These are phyloP conservation scores for Paecilomyces variotii DNA, from an alignment of 2,329 filamentous ascomycete species.

Conservation along the genomic window DNA sequence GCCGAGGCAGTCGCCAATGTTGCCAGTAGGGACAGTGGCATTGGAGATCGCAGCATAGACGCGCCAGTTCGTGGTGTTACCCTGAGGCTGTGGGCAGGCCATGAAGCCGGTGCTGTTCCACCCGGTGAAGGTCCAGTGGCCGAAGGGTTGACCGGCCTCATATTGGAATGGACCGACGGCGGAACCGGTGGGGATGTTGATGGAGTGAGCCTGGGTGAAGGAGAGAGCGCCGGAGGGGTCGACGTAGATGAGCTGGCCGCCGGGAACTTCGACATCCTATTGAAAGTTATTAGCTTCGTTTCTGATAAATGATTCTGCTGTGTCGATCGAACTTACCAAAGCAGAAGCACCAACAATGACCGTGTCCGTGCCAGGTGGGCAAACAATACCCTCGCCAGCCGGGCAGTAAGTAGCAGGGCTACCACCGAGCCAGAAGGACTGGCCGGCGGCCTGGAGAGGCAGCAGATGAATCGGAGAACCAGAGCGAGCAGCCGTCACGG, in stretches of 20 bases:
- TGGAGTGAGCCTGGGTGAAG: constrained; percentile 51
- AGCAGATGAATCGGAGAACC: constrained; percentile 36
- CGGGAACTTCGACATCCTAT: constrained; percentile 49
- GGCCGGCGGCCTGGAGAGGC: constrained; percentile 40
- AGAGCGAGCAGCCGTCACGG: neutral
- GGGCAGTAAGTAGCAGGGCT: constrained; percentile 45
- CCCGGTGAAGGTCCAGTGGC: constrained; percentile 24
- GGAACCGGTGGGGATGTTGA: constrained; percentile 44
- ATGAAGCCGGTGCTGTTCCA: constrained; percentile 34
- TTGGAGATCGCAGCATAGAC: constrained; percentile 35
- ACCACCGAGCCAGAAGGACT: constrained; percentile 45
- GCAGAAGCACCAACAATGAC: constrained; percentile 33
- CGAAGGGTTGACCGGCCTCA: constrained; percentile 17
- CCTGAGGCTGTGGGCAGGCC: constrained; percentile 30
- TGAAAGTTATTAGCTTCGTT: neutral
- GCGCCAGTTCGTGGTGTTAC: constrained; percentile 24
- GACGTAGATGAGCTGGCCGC: constrained; percentile 56
- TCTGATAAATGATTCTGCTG: constrained; percentile 7
- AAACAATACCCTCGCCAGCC: constrained; percentile 20
- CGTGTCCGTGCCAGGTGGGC: constrained; percentile 42
- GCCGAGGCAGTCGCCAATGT: constrained; percentile 29
- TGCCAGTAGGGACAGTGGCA: constrained; percentile 32
- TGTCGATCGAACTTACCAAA: constrained; percentile 21
- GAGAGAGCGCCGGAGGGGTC: constrained; percentile 45
- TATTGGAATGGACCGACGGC: constrained; percentile 43